phyloP scores from a whole-genome alignment of 305 asterid species.

The Fraxinus floribunda region DNA sequence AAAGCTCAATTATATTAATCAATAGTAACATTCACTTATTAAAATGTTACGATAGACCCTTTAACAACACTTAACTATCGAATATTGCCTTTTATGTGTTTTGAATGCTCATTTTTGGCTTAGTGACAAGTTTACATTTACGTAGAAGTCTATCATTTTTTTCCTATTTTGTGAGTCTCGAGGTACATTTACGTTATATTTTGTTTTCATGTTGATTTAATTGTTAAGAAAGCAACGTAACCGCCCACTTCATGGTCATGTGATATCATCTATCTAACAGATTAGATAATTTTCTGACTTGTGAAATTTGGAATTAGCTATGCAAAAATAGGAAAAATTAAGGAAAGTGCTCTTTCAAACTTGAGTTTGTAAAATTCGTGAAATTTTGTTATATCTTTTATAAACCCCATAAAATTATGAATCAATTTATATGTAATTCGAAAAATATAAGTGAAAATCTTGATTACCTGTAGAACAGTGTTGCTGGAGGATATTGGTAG shows the following conservation, averaged over 20 bases:
- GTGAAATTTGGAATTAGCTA: not conserved
- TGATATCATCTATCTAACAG: not conserved
- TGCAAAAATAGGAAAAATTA: not conserved
- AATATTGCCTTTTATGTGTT: no score
- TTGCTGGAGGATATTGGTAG: constrained; percentile 62
- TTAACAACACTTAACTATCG: no score
- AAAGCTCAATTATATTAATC: no score
- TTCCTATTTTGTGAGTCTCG: no score
- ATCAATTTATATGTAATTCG: not conserved
- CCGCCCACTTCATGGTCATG: not conserved
- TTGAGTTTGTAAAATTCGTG: not conserved
- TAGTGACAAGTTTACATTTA: no score
- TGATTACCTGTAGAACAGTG: constrained; percentile 54
- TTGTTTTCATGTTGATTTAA: not conserved
- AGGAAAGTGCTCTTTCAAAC: not conserved
- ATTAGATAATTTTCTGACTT: not conserved
- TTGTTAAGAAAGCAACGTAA: not conserved
- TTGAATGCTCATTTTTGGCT: no score
- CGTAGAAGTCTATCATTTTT: no score
- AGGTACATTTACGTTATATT: not conserved
- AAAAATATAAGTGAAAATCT: not conserved
- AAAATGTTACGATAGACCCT: no score
- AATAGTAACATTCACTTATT: no score
- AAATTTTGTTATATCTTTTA: not conserved
- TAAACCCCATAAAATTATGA: not conserved